Percentiles rank a stretch among this genome's conserved stretches.
These are phyloP conservation scores for Lizonia empirigonia DNA, from an alignment of 2,329 filamentous ascomycete species.

Conservation along the genomic window DNA sequence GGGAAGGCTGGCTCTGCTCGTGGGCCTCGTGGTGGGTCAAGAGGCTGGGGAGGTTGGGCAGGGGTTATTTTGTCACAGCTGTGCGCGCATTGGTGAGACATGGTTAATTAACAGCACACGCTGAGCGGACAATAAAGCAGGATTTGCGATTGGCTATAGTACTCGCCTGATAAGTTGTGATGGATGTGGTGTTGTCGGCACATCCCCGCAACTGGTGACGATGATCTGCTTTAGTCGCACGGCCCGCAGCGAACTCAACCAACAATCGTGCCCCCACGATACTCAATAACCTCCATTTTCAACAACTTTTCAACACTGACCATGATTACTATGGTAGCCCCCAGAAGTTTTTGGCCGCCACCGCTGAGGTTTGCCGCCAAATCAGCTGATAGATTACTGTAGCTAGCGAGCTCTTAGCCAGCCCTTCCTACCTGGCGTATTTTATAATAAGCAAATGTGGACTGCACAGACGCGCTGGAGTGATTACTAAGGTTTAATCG, in stretches of 20 bases:
- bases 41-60: slow-evolving; percentile 41
- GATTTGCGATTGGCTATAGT: slow-evolving; percentile 13
- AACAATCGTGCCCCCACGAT: too few relatives aligned
- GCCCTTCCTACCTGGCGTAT: too few relatives aligned
- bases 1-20: slow-evolving; percentile 30
- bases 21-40: slow-evolving; percentile 9
- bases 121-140: slow-evolving; percentile 10
- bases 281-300: too few relatives aligned
- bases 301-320: too few relatives aligned
- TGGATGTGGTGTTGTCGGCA: slow-evolving; percentile 12
- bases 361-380: too few relatives aligned
- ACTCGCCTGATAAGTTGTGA: slow-evolving; percentile 1
- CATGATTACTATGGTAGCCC: too few relatives aligned
- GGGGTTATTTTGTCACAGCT: slow-evolving; percentile 30
- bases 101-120: slow-evolving; percentile 6
- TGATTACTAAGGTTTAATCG: too few relatives aligned
- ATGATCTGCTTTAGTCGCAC: slow-evolving; percentile 10
- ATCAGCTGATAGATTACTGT: too few relatives aligned
- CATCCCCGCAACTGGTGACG: slow-evolving; percentile 13
- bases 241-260: slow-evolving; percentile 3
- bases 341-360: too few relatives aligned
- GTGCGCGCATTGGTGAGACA: slow-evolving; percentile 33
- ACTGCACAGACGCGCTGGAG: too few relatives aligned
- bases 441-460: too few relatives aligned
- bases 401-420: too few relatives aligned